Base-by-base conservation (phyloP, 805 yeast genomes). In the Barnettozyma salicaria region DNA sequence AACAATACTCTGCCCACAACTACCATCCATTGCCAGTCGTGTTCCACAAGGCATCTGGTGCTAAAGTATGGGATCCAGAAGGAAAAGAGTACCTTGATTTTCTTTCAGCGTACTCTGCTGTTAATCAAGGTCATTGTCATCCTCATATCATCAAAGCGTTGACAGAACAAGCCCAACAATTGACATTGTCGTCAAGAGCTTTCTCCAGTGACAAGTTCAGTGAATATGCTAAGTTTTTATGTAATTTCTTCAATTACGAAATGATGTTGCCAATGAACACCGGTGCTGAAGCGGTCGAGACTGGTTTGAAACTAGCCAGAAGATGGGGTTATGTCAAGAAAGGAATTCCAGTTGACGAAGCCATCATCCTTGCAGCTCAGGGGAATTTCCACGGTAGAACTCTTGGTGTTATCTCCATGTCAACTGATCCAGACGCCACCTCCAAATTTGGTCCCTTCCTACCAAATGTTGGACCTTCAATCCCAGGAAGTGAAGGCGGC, bases 231-330 rank as follows among this genome's bases (percentile, higher is more conserved):
- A 85, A 88, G 60, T 90, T 74, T 56, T 70, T 87, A 43, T 87
- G 96, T 37, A 92, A 88, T 58, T 89, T 67, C 58, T 90, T 90
- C 67, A 74, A 79, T 57, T 90, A 86, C 64, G 97, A 90, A 55
- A 80, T 78, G 82, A 90, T 90, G 9, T 68, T 90, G 58, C 97
- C 97, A 48, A 90, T 89, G 97, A 90, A 90, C 69, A 90, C 97
- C 11, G 97, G 97, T 59, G 97, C 97, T 27, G 97, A 90, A 67
- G 97, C 97, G 8, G 97, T 90, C 28, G 97, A 90, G 67, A 86
- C 96, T 27, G 96, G 84, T 20, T 69, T 90, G 58, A 90, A 90
- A 63, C 68, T 90, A 42, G 97, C 97, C 35, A 80, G 97, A 74
- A 80, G 90, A 68, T 90, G 97, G 97, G 97, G 97, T 39, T 90